Conservation (phyloP, 768 basidiomycete species). For the Phylloporus arenicola region DNA sequence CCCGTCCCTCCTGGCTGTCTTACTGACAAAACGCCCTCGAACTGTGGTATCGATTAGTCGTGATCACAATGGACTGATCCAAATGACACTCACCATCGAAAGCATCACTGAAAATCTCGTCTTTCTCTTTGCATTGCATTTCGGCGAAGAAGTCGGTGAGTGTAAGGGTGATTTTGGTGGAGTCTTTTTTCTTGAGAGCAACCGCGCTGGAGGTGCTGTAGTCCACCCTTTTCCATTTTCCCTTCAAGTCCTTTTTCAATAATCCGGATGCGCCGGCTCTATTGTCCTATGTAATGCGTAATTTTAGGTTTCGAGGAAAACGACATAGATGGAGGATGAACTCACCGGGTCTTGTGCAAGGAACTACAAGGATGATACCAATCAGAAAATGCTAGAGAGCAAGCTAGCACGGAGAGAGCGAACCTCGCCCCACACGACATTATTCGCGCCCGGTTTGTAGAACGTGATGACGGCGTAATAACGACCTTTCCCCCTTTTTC, state of each 20-base stretch:
- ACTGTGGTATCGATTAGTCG: no score
- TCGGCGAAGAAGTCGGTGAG: no score
- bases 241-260: neutral
- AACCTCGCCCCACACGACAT: neutral
- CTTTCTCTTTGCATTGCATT: no score
- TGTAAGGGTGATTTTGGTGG: no score
- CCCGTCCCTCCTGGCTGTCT: no score
- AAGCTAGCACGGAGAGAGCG: neutral
- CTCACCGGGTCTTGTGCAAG: neutral
- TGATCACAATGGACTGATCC: no score
- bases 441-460: neutral
- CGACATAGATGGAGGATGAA: neutral
- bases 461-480: neutral
- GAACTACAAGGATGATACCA: neutral
- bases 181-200: no score
- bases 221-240: no score
- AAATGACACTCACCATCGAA: no score
- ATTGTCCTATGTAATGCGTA: neutral
- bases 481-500: no score
- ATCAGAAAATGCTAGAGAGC: neutral
- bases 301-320: neutral
- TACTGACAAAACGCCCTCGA: neutral
- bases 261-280: neutral
- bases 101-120: no score
- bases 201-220: no score